Base-by-base conservation (phyloP, 495 filamentous ascomycete species). In the Friedmanniomyces endolithicus region DNA sequence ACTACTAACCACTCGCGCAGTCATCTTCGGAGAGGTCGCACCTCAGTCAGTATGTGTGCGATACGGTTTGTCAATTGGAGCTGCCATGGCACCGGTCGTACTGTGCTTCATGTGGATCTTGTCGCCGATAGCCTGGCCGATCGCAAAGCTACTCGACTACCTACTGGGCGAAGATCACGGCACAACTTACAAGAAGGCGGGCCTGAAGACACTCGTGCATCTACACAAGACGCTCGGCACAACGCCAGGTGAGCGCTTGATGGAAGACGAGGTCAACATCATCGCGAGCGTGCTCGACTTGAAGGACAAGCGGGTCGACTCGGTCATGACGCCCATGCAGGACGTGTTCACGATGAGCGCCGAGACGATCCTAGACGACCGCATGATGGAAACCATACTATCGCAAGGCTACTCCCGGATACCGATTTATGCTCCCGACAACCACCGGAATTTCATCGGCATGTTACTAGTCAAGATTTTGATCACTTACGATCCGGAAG, bases 391-490 rank as follows among this genome's bases (percentile, higher is more conserved):
- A 64, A 75, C 76, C 50, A 96, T 98, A 55, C 76, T 97, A 11
- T 87, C 86, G 4, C 87, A 88, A 45, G 92, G 92, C 19, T 98
- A 96, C 67, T 96, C 90, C 27, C 78, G 92, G 35, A 96, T 98
- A 56, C 92, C 92, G 0, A 94, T 98, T 50, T 82, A 96, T 64
- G 82, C 87, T 39, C 83, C 87, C 0, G 86, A 88, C 29, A 94
- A 92, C 60, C 72, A 75, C 0, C 75, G 75, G 46, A 94, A 98
- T 61, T 98, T 95, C 65, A 81, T 97, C 16, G 92, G 92, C 37
- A 98, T 98, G 92, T 78, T 98, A 0, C 71, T 98, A 11, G 92
- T 98, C 63, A 98, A 97, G 71, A 96, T 96, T 62, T 77, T 98
- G 35, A 98, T 98, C 65, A 97, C 94, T 0, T 98, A 98, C 63